Base-by-base conservation (phyloP, 1,284 basidiomycete genomes). In the Phenoliferia sp. region DNA sequence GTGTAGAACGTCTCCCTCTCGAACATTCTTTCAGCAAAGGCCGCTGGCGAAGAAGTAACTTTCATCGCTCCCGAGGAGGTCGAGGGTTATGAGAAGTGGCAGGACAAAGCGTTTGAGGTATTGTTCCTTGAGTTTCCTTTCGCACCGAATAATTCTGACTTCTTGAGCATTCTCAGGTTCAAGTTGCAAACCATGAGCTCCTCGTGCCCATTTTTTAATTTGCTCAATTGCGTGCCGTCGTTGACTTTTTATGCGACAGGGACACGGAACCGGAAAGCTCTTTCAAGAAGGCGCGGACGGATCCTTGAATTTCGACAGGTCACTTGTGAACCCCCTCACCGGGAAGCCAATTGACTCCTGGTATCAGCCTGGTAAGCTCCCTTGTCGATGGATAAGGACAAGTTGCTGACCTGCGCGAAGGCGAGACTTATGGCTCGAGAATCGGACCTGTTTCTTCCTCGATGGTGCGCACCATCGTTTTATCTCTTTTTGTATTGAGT, bases 161-260 rank as follows among this genome's bases (percentile, higher is more conserved):
- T 26, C 22, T 36, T 28, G 19, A n/a, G 17, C n/a, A 10, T 26
- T 44, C 34, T 32, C 35, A 59, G 59, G 81, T 93, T 0, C 90
- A 92, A 74, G 90, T 92, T 16, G 90, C 90, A 16, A 92, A 90
- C 76, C 90, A 92, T 75, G 90, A 92, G 73, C 80, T 92, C 2
- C 29, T 83, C 17, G 60, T 44, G 55, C 26, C 7, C 31, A 12
- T 35, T 34, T 9, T 3, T 33, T 35, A 12, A n/a, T 28, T 26
- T 22, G 31, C 16, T 32, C 55, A 6, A 48, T 15, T 12, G 39
- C 39, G 39, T 48, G n/a, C 12, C 15, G 39, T 22, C 12, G n/a
- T 12, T 12, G n/a, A n/a, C 15, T 48, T n/a, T n/a, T n/a, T 12
- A 28, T 17, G 29, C n/a, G n/a, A 9, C 15, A 54, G 52, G 74